Evolutionary conservation across 805 yeast genomes (phyloP), one percentile per base, ranked within the genome.

Genomic region (Ogataea corticis): DNA sequence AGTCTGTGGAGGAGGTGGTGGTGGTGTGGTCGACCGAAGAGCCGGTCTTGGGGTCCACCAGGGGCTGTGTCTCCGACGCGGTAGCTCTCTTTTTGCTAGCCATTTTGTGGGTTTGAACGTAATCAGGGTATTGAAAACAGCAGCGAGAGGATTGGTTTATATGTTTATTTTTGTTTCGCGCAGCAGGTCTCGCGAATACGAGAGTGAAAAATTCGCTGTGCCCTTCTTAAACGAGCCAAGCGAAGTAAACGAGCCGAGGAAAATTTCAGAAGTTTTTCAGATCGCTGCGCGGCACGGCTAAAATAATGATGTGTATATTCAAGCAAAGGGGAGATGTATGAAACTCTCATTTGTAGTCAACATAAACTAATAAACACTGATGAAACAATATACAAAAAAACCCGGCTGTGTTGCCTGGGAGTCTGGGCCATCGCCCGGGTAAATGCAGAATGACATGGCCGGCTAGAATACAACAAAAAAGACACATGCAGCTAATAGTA

Each of bases 391-490:
- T 21, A 21, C 25, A 21, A 21, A 21, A 21, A 21, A 21, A 9
- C 25, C 25, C 25, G 7, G n/a, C n/a, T n/a, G n/a, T n/a, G n/a
- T n/a, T n/a, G 25, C 7, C 25, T 6, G 25, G 7, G 25, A 9
- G 25, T 21, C 25, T 21, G 25, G 25, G 25, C 25, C 25, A 21
- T 21, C 9, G 25, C 25, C 25, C 25, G 25, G 7, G 25, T 9
- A 34, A 33, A 44, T 46, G 51, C 49, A 47, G 41, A 31, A 44
- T 28, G 34, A 25, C 23, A 25, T 32, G 33, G 45, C 44, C 46
- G 43, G 47, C 50, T 51, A 51, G 49, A 51, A 48, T 51, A 51
- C 55, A 51, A 48, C 40, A 46, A 44, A 48, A 44, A 38, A 27
- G 33, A 36, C 48, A 51, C 45, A 51, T 51, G 55, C 53, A 51